These are phyloP conservation scores for Anthostomella pinea DNA, from an alignment of 2,329 filamentous ascomycete genomes.

Conservation along the genomic window DNA sequence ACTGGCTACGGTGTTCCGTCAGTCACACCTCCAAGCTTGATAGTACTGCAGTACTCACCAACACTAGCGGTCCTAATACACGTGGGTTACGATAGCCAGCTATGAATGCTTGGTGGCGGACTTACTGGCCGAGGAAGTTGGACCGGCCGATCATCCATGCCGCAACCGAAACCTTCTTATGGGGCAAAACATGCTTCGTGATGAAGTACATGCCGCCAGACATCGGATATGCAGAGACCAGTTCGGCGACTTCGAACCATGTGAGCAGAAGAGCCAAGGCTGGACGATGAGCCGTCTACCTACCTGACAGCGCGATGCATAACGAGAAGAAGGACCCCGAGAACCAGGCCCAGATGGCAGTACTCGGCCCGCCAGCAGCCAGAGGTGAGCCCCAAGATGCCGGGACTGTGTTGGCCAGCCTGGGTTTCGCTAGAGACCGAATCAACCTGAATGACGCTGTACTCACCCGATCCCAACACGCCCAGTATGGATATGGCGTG, in stretches of 20 bases:
- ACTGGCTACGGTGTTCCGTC: slow-evolving; percentile 3
- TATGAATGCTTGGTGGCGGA: slow-evolving; percentile 58
- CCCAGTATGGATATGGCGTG: slow-evolving; percentile 65
- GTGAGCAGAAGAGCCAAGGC: not conserved
- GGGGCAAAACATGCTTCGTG: slow-evolving; percentile 61
- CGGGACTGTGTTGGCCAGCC: slow-evolving; percentile 40
- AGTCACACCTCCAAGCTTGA: not conserved
- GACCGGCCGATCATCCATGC: slow-evolving; percentile 60
- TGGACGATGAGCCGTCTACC: not conserved
- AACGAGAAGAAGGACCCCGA: slow-evolving; percentile 63
- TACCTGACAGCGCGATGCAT: slow-evolving; percentile 41
- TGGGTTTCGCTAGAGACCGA: not conserved
- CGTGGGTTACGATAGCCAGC: too few relatives aligned
- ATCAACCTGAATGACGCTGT: not conserved
- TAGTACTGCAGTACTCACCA: not conserved
- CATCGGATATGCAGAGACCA: slow-evolving; percentile 65
- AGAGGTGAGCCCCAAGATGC: slow-evolving; percentile 60
- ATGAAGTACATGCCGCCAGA: slow-evolving; percentile 69
- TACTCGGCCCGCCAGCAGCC: slow-evolving; percentile 57
- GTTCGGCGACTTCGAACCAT: slow-evolving; percentile 50
- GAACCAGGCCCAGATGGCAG: slow-evolving; percentile 65
- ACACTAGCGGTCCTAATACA: slow-evolving; percentile 1
- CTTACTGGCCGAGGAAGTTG: slow-evolving; percentile 58
- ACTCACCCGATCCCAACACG: slow-evolving; percentile 52
- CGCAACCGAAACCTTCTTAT: slow-evolving; percentile 47